Conservation (phyloP, 305 asterid genomes). For the Withania somnifera region DNA sequence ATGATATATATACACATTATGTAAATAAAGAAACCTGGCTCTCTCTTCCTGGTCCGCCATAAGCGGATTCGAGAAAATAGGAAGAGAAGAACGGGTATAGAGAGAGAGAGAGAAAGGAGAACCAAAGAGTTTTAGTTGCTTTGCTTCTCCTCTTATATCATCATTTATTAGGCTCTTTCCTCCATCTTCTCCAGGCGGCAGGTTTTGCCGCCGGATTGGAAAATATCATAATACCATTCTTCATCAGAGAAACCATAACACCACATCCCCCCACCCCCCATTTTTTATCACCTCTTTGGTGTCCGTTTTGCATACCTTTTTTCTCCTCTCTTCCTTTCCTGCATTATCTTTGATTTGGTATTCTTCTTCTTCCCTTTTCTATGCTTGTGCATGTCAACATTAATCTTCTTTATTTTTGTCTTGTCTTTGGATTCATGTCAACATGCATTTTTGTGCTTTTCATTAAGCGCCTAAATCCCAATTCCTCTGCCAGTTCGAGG, state of each 20-base stretch:
- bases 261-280: no score
- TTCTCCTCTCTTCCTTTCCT: slow-evolving; percentile 2
- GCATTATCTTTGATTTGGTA: background rate
- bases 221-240: background rate
- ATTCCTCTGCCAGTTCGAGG: no score
- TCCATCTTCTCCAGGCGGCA: slow-evolving; percentile 5
- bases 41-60: background rate
- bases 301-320: background rate
- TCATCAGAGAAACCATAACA: background rate
- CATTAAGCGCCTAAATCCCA: background rate
- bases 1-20: no score
- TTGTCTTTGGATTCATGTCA: background rate
- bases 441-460: background rate
- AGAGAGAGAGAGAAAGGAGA: background rate
- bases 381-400: background rate
- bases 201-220: background rate
- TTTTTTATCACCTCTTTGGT: background rate
- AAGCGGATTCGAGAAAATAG: slow-evolving; percentile 11
- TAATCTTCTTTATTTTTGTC: background rate
- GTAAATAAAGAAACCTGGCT: background rate
- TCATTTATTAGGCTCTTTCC: background rate
- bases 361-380: background rate
- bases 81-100: background rate
- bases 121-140: background rate
- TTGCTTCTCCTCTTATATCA: background rate